Evolutionary conservation across 1,139 yeast species (phyloP), one percentile per base, ranked within the genome.

Genomic region (Pichia sp.): DNA sequence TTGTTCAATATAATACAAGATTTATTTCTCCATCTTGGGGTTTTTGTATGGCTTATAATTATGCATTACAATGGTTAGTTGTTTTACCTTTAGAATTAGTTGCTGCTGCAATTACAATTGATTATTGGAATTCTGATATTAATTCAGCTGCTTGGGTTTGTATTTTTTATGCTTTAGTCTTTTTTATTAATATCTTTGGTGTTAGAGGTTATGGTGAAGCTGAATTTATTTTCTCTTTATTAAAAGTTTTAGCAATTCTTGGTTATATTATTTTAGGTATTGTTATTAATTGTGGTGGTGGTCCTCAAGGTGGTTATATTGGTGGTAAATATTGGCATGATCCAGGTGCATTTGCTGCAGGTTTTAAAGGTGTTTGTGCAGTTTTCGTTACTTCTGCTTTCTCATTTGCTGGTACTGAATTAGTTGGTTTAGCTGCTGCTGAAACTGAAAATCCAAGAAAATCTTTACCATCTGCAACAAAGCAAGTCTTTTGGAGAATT

Each of bases 351-450:
- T 80, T 73, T 69, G 75, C 71, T 52, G 70, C 63, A 76, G 78
- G 71, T 51, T 86, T 78, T 72, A 87, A 88, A 64, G 96, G 96
- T 57, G 80, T 87, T 32, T 79, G 88, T 60, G 72, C 86, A n/a
- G 85, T 85, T 34, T 85, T 89, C 60, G 88, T 89, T 45, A 78
- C 83, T 34, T 94, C 95, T 31, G 94, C 96, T 6, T 89, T 87
- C 67, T 81, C 96, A 4, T 84, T 86, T 60, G 89, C 90, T 47
- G 94, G 94, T 59, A 79, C 85, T 47, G 95, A 86, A 67, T 73
- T 85, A 61, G 84, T 84, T 50, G 94, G 94, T 48, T 71, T 88
- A 55, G 89, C 95, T 26, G 89, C 95, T 36, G 88, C 94, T 26
- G 96, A 88, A 67, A 80, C 95, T 42, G 73, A 73, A 42, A 81